Base-by-base conservation (phyloP, 345 rosid genomes). In the Isatis tinctoria region DNA sequence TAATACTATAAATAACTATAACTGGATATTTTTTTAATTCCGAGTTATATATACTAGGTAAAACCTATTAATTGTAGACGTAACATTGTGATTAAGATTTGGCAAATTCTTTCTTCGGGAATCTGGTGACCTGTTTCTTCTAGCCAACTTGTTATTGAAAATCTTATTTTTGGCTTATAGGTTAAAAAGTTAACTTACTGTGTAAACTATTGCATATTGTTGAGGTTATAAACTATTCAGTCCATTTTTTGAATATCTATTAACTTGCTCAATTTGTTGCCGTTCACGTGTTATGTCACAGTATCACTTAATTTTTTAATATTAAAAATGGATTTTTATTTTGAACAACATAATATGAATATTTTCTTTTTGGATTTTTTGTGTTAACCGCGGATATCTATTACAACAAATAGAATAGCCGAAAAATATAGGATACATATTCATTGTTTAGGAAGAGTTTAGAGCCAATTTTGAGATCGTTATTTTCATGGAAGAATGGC, bases 81-180 rank as follows among this genome's bases (percentile, higher is more conserved):
- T 8, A 57, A 10, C 14, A 56, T 43, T 57, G 44, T 69, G 44
- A 69, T 12, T 41, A 54, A 41, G 54, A 40, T 6, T 68, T 41
- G 6, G 22, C 32, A 70, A 3, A 20, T 22, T n/a, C 58, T 70
- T 70, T 35, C 16, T 47, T 35, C 59, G 67, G 67, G 45, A 59
- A 59, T 70, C 17, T 22, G 33, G 37, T 70, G 75, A 72, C 69
- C 52, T 72, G 69, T 72, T 72, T 37, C 32, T 61, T 48, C 6
- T 51, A 61, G 41, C 27, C 60, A 61, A 72, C 61, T 72, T 61
- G 69, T 41, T 12, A 61, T 17, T 37, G n/a, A 72, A 24, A 49
- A 3, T 72, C 37, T 44, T 10, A 10, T 39, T 6, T 10, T 22
- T 44, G 16, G 58, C 36, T 40, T 48, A 17, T 40, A 37, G 17